phyloP scores from a whole-genome alignment of 495 filamentous ascomycete species.

The Penicillium argentinense region DNA sequence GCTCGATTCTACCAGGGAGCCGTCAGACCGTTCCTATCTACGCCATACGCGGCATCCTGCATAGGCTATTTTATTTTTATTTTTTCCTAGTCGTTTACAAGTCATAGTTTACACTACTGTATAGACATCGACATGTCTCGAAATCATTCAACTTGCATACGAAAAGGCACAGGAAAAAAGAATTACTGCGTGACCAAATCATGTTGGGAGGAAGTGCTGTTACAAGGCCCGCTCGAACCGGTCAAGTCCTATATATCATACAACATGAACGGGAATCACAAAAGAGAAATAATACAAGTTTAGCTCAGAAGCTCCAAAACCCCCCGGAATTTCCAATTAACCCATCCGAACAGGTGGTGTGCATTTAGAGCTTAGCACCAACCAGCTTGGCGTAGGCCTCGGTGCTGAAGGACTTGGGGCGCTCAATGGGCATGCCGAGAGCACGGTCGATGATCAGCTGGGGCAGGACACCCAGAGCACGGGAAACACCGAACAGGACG shows the following conservation, averaged over 20 bases:
- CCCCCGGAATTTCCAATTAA: constrained; percentile 6
- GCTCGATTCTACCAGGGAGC: constrained; percentile 29
- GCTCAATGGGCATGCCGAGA: constrained; percentile 66
- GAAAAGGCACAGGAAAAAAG: background rate
- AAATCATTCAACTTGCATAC: background rate
- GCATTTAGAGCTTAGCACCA: constrained; percentile 78
- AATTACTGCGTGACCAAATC: constrained; percentile 13
- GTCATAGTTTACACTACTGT: no score
- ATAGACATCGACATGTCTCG: background rate
- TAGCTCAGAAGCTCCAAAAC: constrained; percentile 7
- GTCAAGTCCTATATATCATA: constrained; percentile 49
- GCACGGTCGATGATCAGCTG: constrained; percentile 99
- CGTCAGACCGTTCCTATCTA: constrained; percentile 24
- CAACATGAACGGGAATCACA: constrained; percentile 40
- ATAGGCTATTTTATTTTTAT: no score
- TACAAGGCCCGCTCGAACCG: constrained; percentile 50
- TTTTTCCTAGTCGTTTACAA: no score
- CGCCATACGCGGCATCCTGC: constrained; percentile 4
- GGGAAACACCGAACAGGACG: constrained; percentile 96
- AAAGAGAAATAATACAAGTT: constrained; percentile 30
- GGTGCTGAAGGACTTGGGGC: constrained; percentile 96
- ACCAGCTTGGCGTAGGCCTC: constrained; percentile 95
- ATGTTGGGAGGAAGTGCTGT: constrained; percentile 40
- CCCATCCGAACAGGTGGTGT: background rate
- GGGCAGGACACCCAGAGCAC: constrained; percentile 95